These are phyloP conservation scores for Eucalyptus coolabah DNA, from an alignment of 345 rosid genomes.

Conservation along the genomic window DNA sequence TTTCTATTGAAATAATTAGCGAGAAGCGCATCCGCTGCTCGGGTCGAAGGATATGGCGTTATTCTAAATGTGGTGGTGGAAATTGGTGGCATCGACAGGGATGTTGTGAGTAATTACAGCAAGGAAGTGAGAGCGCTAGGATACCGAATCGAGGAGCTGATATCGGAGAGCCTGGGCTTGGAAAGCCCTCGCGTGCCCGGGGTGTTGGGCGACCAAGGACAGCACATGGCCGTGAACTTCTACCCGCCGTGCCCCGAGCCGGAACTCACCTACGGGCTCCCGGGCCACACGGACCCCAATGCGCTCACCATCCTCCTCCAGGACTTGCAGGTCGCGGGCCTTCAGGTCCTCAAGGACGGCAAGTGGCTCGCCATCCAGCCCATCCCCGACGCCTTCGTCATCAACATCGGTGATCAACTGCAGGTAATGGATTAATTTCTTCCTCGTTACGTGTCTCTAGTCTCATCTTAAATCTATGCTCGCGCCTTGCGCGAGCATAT, in stretches of 20 bases:
- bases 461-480: neutral
- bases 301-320: slow-evolving; percentile 80
- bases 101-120: slow-evolving; percentile 47
- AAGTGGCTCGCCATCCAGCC: slow-evolving; percentile 83
- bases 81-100: slow-evolving; percentile 17
- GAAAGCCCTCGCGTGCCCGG: slow-evolving; percentile 37
- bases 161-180: slow-evolving; percentile 83
- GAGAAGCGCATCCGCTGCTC: too few species aligned
- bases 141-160: slow-evolving; percentile 45
- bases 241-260: slow-evolving; percentile 94
- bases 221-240: slow-evolving; percentile 89
- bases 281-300: slow-evolving; percentile 89
- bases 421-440: slow-evolving; percentile 31
- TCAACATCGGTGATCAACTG: slow-evolving; percentile 84
- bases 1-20: too few species aligned
- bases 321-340: slow-evolving; percentile 65
- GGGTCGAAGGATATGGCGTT: too few species aligned
- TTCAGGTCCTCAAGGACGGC: slow-evolving; percentile 69
- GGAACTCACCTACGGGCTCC: slow-evolving; percentile 83
- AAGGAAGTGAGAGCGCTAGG: slow-evolving; percentile 54
- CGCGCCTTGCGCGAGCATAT: neutral
- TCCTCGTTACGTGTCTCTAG: neutral
- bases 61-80: neutral
- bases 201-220: slow-evolving; percentile 76
- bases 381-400: slow-evolving; percentile 60